Evolutionary conservation across 805 yeast species (phyloP), one percentile per base, ranked within the genome.

Genomic region (Metschnikowia baotianmanensis): DNA sequence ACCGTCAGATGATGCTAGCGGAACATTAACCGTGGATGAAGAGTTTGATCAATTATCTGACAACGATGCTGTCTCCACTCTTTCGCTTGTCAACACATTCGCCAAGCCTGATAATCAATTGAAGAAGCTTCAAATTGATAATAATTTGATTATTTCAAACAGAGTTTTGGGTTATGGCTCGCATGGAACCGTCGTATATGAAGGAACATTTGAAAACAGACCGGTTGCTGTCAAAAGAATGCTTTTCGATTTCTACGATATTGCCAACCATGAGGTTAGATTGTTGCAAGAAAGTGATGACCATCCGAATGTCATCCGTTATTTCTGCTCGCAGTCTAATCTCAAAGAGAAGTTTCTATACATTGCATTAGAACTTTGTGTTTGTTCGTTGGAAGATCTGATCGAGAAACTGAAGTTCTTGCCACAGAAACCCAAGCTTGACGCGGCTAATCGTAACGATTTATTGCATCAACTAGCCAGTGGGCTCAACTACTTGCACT

Each of bases 221-320:
- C 96, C 95, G 1, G 99, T 93, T 5, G 99, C 99, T 0, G 95
- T 93, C 6, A 93, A 93, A 60, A 69, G 98, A 53, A 86, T 93
- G 95, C 68, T 93, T 38, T 72, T 90, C 26, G 96, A 90, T 58
- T 93, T 90, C 56, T 91, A 86, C 61, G 97, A 93, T 55, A 79
- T 91, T 42, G 98, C 98, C 2, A 82, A 88, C 7, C 96, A 87
- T 52, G 99, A 91, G 56, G 95, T 93, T 10, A 76, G 82, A 19
- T 62, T 91, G 11, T 65, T 91, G 24, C 95, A 91, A 44, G 97
- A 91, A 58, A 86, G 96, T 65, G 99, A 93, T 54, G 96, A 89
- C 59, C 98, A 91, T 62, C 93, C 96, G 2, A 93, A 93, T 57
- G 98, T 93, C 17, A 80, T 93, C 5, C 68, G 98, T 40, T 93